These are phyloP conservation scores for Inga oerstediana DNA, from an alignment of 306 rosid genomes.

Conservation along the genomic window DNA sequence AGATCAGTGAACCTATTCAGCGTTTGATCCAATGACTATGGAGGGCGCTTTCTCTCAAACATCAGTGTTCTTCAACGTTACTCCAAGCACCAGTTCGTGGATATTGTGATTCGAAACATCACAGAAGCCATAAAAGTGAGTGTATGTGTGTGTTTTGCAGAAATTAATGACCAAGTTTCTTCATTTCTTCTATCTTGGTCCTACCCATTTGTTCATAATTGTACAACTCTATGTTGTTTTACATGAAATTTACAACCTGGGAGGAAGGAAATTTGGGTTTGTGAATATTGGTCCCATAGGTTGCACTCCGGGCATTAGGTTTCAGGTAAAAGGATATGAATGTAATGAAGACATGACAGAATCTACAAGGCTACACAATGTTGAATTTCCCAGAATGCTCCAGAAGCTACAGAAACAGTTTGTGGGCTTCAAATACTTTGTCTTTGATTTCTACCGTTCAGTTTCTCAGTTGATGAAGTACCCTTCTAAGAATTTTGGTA, in stretches of 20 bases:
- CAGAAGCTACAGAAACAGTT: conserved; percentile 36
- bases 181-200: background rate
- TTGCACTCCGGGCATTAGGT: background rate
- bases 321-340: background rate
- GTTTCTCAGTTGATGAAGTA: background rate
- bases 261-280: conserved; percentile 62
- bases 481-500: too few species aligned
- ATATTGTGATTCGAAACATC: conserved; percentile 53
- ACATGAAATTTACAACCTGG: conserved; percentile 50
- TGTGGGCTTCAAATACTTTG: conserved; percentile 50
- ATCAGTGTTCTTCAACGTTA: background rate
- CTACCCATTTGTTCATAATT: background rate
- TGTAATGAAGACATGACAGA: background rate
- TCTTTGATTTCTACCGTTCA: conserved; percentile 22
- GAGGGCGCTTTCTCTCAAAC: background rate
- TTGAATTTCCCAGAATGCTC: background rate
- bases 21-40: conserved; percentile 49
- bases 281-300: conserved; percentile 1
- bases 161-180: background rate
- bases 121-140: conserved; percentile 43
- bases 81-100: background rate
- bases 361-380: background rate
- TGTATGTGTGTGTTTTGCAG: background rate
- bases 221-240: background rate
- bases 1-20: conserved; percentile 53